These are phyloP conservation scores for Orychophragmus violaceus DNA, from an alignment of 345 rosid genomes.

Conservation along the genomic window DNA sequence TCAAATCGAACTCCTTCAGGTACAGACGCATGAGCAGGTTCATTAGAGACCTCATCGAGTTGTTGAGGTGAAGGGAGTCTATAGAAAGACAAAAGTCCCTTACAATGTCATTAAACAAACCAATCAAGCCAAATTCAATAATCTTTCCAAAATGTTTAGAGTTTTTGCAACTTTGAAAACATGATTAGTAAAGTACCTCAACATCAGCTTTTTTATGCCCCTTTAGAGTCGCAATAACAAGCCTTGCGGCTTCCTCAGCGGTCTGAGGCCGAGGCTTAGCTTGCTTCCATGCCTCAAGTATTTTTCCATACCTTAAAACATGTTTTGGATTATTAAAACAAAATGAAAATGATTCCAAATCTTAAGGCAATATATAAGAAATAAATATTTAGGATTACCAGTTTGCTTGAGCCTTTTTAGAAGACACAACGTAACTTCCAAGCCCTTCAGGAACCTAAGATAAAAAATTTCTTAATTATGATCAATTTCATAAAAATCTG, in stretches of 20 bases:
- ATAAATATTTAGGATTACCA: conserved; percentile 40
- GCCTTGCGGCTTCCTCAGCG: conserved; percentile 62
- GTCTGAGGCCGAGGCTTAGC: conserved; percentile 65
- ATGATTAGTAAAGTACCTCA: conserved; percentile 57
- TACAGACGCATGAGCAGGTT: conserved; percentile 40
- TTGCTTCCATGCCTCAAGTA: conserved; percentile 74
- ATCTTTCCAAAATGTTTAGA: neutral
- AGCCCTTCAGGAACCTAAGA: conserved; percentile 74
- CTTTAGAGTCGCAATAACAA: conserved; percentile 52
- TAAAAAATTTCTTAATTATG: neutral
- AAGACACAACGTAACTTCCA: conserved; percentile 58
- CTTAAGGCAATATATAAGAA: neutral
- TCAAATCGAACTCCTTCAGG: conserved; percentile 54
- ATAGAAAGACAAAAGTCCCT: conserved; percentile 84
- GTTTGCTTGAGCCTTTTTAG: conserved; percentile 81
- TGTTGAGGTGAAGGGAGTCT: conserved; percentile 58
- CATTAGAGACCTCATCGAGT: conserved; percentile 32
- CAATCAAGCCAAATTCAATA: neutral
- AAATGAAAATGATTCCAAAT: neutral
- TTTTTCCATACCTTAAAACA: conserved; percentile 65
- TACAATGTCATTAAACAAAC: neutral
- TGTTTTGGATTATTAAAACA: conserved; percentile 4
- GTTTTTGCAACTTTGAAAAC: neutral
- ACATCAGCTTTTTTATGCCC: conserved; percentile 73
- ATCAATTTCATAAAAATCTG: neutral